Evolutionary conservation across 305 asterid species (phyloP).

Genomic region (Fraxinus latifolia): DNA sequence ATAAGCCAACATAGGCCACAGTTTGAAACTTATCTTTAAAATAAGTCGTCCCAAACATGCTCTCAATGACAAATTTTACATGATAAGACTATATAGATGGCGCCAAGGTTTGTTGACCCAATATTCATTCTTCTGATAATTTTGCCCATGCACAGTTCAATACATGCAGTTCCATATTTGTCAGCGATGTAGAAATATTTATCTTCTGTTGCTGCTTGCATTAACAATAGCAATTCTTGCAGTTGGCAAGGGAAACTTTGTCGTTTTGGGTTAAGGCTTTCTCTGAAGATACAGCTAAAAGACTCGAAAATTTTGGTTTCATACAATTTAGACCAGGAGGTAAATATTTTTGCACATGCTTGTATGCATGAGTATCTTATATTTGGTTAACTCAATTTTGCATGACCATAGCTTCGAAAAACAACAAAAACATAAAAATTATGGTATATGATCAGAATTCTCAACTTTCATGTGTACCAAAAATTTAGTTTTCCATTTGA

Average conservation of each 20-base stretch:
- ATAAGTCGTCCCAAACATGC: not conserved
- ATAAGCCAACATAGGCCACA: not conserved
- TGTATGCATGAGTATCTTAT: constrained; percentile 2
- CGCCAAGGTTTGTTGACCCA: not conserved
- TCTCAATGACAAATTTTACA: not conserved
- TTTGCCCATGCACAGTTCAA: not conserved
- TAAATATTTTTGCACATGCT: constrained; percentile 29
- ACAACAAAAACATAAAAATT: not conserved
- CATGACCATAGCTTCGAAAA: not conserved
- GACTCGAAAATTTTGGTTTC: constrained; percentile 96
- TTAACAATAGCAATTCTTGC: constrained; percentile 27
- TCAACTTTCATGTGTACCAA: constrained; percentile 12
- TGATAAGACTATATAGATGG: not conserved
- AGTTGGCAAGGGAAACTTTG: constrained; percentile 92
- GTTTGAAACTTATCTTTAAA: not conserved
- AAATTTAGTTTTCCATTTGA: not conserved
- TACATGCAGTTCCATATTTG: not conserved
- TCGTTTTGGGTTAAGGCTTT: constrained; percentile 98
- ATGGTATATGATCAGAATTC: not conserved
- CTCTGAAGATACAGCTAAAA: constrained; percentile 97
- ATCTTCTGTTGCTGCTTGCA: not conserved
- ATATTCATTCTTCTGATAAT: not conserved
- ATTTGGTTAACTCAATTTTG: not conserved
- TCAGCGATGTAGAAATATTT: not conserved
- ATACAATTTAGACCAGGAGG: constrained; percentile 98